Evolutionary conservation across 768 basidiomycete genomes (phyloP), one percentile per base, ranked within the genome.

Genomic region (Serendipita indica): DNA sequence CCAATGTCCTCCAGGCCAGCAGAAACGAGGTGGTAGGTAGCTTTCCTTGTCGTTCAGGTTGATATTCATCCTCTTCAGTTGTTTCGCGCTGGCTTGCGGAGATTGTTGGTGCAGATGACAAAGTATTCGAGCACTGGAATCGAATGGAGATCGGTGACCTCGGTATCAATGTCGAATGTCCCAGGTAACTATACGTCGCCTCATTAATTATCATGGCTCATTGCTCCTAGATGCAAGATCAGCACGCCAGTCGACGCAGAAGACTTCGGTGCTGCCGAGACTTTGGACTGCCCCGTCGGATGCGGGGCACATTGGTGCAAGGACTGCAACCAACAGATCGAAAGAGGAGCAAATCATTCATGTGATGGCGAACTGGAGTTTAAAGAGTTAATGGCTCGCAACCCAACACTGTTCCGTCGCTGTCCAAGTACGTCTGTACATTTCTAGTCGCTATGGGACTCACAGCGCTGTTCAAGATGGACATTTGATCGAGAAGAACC

Each of bases 251-350:
- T 54, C 7, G 49, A 54, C 32, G 49, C 49, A 25, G 49, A 54
- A n/a, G 49, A 54, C 49, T 54, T 54, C 30, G 16, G 49, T 5
- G 22, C 20, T 16, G 22, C 49, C n/a, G 30, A 25, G 20, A 33
- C 7, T 22, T 30, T 54, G 10, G 49, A 54, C 3, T 54, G 49
- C n/a, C 49, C 20, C 10, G 30, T 22, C 10, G 35, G 35, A 7
- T 54, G 49, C n/a, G 49, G 49, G 20, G 49, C 49, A n/a, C 49
- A 54, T 27, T 54, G 49, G 49, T 54, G 49, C 30, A 54, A 54
- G 49, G 32, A 54, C 2, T 54, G 49, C 30, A 25, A 54, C n/a
- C 20, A 28, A 10, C 10, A 22, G n/a, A 54, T 27, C 20, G 30
- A 4, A 10, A 18, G 22, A 27, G 49, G 49, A 2, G 49, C 22